These are phyloP conservation scores for Chlamydomonas asymmetrica DNA, from an alignment of 139 green algal genomes.

Conservation along the genomic window DNA sequence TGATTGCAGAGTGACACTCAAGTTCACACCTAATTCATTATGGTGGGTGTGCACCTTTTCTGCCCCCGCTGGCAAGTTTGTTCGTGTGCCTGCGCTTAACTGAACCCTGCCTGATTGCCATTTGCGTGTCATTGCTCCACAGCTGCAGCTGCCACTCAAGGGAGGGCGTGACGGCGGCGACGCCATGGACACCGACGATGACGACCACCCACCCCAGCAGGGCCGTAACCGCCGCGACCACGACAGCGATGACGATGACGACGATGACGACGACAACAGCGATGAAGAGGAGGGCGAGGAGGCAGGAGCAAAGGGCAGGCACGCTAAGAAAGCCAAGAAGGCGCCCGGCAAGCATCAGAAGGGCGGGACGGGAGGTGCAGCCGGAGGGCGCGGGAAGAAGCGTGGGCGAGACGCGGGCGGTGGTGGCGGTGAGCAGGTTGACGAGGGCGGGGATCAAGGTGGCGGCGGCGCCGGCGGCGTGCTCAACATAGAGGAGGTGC, in stretches of 20 bases:
- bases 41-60: too few relatives aligned
- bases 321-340: not conserved
- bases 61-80: too few relatives aligned
- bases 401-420: conserved; percentile 1
- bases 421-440: conserved; percentile 1
- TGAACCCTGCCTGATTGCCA: too few relatives aligned
- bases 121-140: not conserved
- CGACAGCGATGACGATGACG: not conserved
- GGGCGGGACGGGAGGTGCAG: not conserved
- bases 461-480: not conserved
- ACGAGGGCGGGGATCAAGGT: not conserved
- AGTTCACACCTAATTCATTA: too few relatives aligned
- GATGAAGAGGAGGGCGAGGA: not conserved
- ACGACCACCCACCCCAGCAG: too few relatives aligned
- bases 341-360: not conserved
- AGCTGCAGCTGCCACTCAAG: conserved; percentile 12
- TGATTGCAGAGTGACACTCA: too few relatives aligned
- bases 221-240: too few relatives aligned
- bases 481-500: conserved; percentile 26
- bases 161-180: not conserved
- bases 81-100: too few relatives aligned
- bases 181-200: not conserved
- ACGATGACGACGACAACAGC: not conserved
- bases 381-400: not conserved
- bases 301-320: not conserved